Base-by-base conservation (phyloP, 768 basidiomycete species). In the Termitomyces sp. region DNA sequence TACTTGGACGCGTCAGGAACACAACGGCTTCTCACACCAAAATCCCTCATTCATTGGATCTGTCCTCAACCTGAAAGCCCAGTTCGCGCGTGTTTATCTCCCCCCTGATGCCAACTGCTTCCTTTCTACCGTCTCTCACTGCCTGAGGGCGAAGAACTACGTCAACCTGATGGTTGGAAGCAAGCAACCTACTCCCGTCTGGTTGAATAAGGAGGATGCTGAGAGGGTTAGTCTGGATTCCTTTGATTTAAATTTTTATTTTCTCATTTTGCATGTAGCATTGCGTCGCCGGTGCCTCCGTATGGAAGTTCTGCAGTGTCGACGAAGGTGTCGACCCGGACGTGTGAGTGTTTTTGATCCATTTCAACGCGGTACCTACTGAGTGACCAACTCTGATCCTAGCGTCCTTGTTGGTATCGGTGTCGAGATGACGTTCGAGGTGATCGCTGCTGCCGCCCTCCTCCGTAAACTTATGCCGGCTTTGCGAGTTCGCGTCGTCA, bases 61-160 rank as follows among this genome's bases (percentile, higher is more conserved):
- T 0, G 81, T 97, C n/a, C 80, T 95, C 57, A 83, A 85, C 64
- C 73, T 95, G 60, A 93, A 94, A 64, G 77, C 86, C 15, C 71
- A 70, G 37, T 76, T 84, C 57, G 87, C 87, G 0, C 81, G 92
- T 3, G 88, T 93, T 4, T 94, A 92, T 67, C 77, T 94, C 24
- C 90, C 92, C 0, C 90, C 94, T n/a, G 94, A 96, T 64, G 89
- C 90, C 13, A 94, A 95, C 69, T 88, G 88, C 65, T 85, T 88
- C 74, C 73, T 94, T 60, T 88, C 86, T 36, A 92, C 91, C 24
- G 79, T 95, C 55, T 82, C 88, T 4, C 94, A 95, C 69, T 93
- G 90, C 64, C 70, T 95, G 66, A 73, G 87, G 51, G 85, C 90
- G 24, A 92, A 89, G 76, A 88, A 92, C 71, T 94, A 94, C 60